A percentile compares a stretch with the other conserved stretches of the same genome.
Conservation (phyloP, 1,284 basidiomycete species). For the Microbotryum intermedium region DNA sequence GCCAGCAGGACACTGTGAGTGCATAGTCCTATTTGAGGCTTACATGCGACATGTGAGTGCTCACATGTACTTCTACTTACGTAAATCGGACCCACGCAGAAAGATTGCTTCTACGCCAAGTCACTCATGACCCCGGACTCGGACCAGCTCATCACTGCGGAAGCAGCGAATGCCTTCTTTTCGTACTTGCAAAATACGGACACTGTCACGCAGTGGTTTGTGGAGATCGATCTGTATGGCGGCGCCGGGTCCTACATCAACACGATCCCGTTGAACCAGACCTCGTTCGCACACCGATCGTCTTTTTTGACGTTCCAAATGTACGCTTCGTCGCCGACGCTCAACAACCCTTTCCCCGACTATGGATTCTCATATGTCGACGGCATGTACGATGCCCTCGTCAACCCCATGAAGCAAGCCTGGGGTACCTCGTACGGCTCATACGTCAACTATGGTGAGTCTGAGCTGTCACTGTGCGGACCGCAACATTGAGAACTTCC, state of each 20-base stretch:
- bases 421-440: constrained; percentile 7
- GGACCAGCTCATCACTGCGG: constrained; percentile 18
- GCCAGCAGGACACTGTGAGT: no score
- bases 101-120: constrained; percentile 32
- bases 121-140: constrained; percentile 28
- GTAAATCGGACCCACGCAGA: not conserved
- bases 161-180: constrained; percentile 23
- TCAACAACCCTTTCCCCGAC: constrained; percentile 26
- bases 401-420: constrained; percentile 11
- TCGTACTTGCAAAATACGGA: constrained; percentile 25
- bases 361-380: constrained; percentile 26
- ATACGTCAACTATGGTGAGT: constrained; percentile 26
- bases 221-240: constrained; percentile 26
- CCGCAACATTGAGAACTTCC: no score
- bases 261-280: constrained; percentile 24
- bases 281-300: constrained; percentile 36
- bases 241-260: constrained; percentile 32
- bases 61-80: no score
- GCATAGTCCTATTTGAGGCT: no score
- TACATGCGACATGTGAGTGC: no score
- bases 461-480: not conserved
- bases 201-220: constrained; percentile 29
- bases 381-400: constrained; percentile 21
- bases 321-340: constrained; percentile 33
- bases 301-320: constrained; percentile 37